Evolutionary conservation across 352 stramenopile genomes (phyloP).

Genomic region (Phytophthora colocasiae): DNA sequence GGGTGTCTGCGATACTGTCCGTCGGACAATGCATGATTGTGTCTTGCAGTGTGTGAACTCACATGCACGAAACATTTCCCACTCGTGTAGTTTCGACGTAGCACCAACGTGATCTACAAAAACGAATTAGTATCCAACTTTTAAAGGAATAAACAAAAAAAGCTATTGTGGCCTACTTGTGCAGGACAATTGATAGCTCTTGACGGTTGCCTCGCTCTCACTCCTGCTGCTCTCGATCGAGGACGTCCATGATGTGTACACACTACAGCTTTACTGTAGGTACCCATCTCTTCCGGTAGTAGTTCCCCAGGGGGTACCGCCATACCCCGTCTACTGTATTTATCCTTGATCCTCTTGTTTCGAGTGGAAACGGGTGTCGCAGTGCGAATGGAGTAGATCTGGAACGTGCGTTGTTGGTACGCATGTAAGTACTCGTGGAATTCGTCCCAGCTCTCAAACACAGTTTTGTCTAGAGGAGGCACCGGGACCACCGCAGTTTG

Average conservation of each 20-base stretch:
- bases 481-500: slow-evolving; percentile 20
- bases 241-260: slow-evolving; percentile 34
- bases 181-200: slow-evolving; percentile 38
- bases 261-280: slow-evolving; percentile 38
- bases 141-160: not conserved
- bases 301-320: slow-evolving; percentile 19
- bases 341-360: slow-evolving; percentile 36
- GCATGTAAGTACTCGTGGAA: slow-evolving; percentile 38
- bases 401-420: slow-evolving; percentile 41
- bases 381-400: slow-evolving; percentile 38
- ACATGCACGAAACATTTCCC: slow-evolving; percentile 33
- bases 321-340: slow-evolving; percentile 13
- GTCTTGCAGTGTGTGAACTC: slow-evolving; percentile 30
- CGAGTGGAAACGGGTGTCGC: slow-evolving; percentile 27
- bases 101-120: slow-evolving; percentile 35
- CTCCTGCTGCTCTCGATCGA: slow-evolving; percentile 21
- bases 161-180: slow-evolving; percentile 11
- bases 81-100: slow-evolving; percentile 25
- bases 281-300: slow-evolving; percentile 30
- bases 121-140: slow-evolving; percentile 1
- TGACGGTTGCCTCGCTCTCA: slow-evolving; percentile 13
- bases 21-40: slow-evolving; percentile 37
- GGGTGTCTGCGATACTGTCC: slow-evolving; percentile 34
- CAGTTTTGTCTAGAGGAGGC: slow-evolving; percentile 23
- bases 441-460: slow-evolving; percentile 35